Evolutionary conservation across 148 eudicot genomes (phyloP), one percentile per base, ranked within the genome.

Genomic region (Amaranthus cruentus): DNA sequence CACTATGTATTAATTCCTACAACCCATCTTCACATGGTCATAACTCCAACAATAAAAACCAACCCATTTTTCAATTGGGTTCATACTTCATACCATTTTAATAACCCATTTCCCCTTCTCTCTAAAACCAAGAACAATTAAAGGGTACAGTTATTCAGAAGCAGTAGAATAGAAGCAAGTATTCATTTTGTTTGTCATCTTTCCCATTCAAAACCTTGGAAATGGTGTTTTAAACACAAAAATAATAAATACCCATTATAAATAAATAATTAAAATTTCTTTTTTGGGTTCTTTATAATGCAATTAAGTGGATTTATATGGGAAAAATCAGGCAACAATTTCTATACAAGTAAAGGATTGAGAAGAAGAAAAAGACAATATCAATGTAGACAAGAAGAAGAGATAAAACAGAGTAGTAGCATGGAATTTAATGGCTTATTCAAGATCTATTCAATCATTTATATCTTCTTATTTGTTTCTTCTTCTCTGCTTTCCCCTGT

Each of bases 21-120:
- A 67, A 48, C 75, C 65, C 83, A 77, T 64, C 60, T 84, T 75
- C 91, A 87, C 97, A 89, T 91, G 92, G 84, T 66, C 77, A 43
- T 47, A 73, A 66, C 83, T 84, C 83, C 69, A 75, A 11, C 69
- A 78, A 46, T 71, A 60, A 12, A 63, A 68, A 75, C 53, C 60
- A 76, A 46, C 72, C 47, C 73, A 76, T 62, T 54, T 76, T 8
- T 15, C 43, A 28, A 54, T 43, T 67, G 70, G 55, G 21, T 62
- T 46, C 14, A 53, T 7, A 62, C 38, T 62, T 46, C 14, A 53
- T 7, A 62, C 38, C 15, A 28, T 62, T 13, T 49, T 13, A 62
- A 55, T 62, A 58, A 66, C 69, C 53, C 69, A 1, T 5, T 64
- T 47, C 47, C 68, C 51, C 71, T 58, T 48, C 47, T 64, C 66